Evolutionary conservation across 345 rosid species (phyloP).

Genomic region (Kernera saxatilis): DNA sequence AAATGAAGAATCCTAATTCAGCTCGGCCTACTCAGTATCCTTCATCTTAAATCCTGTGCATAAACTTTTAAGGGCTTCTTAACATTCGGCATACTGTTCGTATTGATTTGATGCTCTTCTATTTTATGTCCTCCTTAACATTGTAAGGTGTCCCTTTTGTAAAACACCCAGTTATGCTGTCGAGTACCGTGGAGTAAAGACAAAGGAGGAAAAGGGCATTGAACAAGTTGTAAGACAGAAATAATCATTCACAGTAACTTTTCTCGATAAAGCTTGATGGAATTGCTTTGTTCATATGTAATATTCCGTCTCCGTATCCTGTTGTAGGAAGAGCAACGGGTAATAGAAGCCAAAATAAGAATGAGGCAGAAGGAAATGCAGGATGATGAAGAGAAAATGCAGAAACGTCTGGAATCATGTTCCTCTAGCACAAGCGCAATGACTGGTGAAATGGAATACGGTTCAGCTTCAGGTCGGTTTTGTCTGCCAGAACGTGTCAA

Average conservation of each 20-base stretch:
- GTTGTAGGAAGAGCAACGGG: constrained; percentile 90
- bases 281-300: background rate
- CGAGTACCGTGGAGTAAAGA: constrained; percentile 85
- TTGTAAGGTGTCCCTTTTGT: constrained; percentile 88
- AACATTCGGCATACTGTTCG: too few relatives aligned
- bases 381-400: constrained; percentile 85
- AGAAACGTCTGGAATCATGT: constrained; percentile 62
- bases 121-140: constrained; percentile 47
- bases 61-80: background rate
- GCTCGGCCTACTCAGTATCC: constrained; percentile 99
- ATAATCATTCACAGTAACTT: background rate
- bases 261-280: background rate
- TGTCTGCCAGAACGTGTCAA: background rate
- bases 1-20: constrained; percentile 95
- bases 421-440: constrained; percentile 50
- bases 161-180: constrained; percentile 95
- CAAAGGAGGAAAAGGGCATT: constrained; percentile 93
- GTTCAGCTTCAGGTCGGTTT: constrained; percentile 48
- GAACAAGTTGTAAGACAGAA: constrained; percentile 80
- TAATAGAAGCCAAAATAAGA: constrained; percentile 93
- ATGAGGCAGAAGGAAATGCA: constrained; percentile 81
- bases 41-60: constrained; percentile 12
- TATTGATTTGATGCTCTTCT: background rate
- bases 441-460: constrained; percentile 50
- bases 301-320: background rate